phyloP scores from a whole-genome alignment of 2,329 filamentous ascomycete genomes.

The Neurospora sp. region DNA sequence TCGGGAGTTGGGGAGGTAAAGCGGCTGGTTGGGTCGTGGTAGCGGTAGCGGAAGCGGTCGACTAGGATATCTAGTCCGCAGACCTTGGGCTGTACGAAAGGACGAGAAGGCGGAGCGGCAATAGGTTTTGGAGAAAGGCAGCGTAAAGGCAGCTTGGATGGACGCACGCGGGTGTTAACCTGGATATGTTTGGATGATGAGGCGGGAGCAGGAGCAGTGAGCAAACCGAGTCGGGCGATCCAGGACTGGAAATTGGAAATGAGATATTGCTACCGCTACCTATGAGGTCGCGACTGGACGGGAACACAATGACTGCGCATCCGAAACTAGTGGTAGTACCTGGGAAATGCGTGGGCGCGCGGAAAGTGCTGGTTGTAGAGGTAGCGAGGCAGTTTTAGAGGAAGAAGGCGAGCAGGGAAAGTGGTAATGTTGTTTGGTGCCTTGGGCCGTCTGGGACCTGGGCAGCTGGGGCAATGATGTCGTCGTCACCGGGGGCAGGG shows the following conservation, averaged over 20 bases:
- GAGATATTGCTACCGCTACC: background rate
- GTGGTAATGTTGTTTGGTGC: background rate
- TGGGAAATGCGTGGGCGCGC: background rate
- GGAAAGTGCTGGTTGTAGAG: background rate
- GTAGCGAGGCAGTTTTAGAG: background rate
- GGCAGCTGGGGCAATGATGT: background rate
- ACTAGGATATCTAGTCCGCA: background rate
- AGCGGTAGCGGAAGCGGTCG: background rate
- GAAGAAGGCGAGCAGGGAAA: background rate
- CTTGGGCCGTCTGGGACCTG: background rate
- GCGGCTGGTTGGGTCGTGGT: background rate
- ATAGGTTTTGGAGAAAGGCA: background rate
- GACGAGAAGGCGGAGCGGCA: background rate
- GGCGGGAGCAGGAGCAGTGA: background rate
- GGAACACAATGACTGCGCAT: background rate
- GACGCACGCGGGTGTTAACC: background rate
- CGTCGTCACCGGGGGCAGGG: background rate
- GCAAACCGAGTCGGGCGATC: background rate
- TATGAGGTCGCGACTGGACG: background rate
- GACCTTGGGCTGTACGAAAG: background rate
- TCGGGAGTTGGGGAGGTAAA: background rate
- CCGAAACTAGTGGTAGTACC: background rate
- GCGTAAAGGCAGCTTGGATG: background rate
- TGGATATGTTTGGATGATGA: background rate
- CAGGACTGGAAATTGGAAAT: background rate